phyloP scores from a whole-genome alignment of 1,139 yeast genomes.

The Geotrichum phurueaensis region DNA sequence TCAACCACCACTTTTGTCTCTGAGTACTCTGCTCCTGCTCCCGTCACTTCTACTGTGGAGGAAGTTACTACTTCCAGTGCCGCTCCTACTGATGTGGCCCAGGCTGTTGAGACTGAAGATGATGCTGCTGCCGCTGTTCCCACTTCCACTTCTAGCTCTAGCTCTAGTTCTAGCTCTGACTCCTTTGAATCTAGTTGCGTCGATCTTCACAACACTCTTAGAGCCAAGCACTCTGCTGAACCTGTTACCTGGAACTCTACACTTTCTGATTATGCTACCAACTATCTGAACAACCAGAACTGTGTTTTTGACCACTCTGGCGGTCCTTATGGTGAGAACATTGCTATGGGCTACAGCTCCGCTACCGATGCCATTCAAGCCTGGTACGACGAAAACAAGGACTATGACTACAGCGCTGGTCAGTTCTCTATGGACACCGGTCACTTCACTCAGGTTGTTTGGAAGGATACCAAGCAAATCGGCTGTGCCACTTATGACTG shows the following conservation, averaged over 20 bases:
- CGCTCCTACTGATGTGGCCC: conserved; percentile 15
- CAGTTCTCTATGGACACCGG: conserved; percentile 44
- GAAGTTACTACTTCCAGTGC: conserved; percentile 4
- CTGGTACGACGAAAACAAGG: conserved; percentile 65
- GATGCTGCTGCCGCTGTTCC: conserved; percentile 1
- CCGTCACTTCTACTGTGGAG: conserved; percentile 19
- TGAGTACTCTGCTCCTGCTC: conserved; percentile 16
- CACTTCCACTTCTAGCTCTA: conserved; percentile 5
- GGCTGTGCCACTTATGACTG: conserved; percentile 61
- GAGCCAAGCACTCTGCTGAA: conserved; percentile 60
- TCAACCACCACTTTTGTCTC: no score
- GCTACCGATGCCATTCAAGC: conserved; percentile 63
- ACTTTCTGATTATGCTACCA: conserved; percentile 64
- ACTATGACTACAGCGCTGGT: conserved; percentile 50
- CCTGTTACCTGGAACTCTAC: conserved; percentile 58
- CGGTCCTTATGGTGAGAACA: conserved; percentile 80
- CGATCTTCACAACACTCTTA: conserved; percentile 58
- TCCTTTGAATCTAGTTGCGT: conserved; percentile 35
- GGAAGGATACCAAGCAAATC: conserved; percentile 62
- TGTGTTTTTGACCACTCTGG: conserved; percentile 77
- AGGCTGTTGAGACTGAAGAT: conserved; percentile 12
- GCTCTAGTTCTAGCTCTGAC: conserved; percentile 13
- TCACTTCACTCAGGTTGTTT: conserved; percentile 83
- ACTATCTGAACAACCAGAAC: conserved; percentile 53
- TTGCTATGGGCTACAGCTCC: conserved; percentile 69